Evolutionary conservation across 495 filamentous ascomycete genomes (phyloP), one percentile per base, ranked within the genome.

Genomic region (Penicillium lividum): DNA sequence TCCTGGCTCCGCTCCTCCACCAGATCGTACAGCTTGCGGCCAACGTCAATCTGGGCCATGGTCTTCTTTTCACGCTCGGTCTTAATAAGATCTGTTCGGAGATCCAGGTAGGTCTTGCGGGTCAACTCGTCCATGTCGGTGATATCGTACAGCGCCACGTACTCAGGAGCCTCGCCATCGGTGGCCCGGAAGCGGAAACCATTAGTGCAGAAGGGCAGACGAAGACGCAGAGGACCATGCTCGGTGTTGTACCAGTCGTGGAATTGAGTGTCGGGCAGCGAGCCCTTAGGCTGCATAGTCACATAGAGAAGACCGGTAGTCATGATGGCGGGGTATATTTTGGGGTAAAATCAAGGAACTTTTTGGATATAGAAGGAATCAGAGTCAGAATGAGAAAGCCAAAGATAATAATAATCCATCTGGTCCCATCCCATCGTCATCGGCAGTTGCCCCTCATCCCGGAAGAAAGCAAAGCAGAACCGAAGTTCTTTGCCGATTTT

Each of bases 211-310:
- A 90, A 90, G 42, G 88, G 85, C 9, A 92, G 71, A 45, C 88
- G 86, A 16, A 92, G 80, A 30, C 90, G 84, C 42, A 85, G 81
- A 34, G 90, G 90, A 53, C 90, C 90, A 72, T 94, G 90, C 72
- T 94, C 90, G 69, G 88, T 90, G 76, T 93, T 90, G 76, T 94
- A 94, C 90, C 90, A 94, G 68, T 93, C 89, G 72, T 92, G 88
- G 76, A 93, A 92, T 66, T 89, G 85, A 56, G 83, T 77, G 45
- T 78, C 66, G n/a, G 84, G 80, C 52, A 91, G 79, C 30, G 79
- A 80, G 59, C 77, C 76, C 60, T 78, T 76, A 61, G 88, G 88
- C 67, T 90, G 84, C 88, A 91, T 91, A 27, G 88, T 90, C 67
- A 91, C 89, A 65, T 86, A 90, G 64, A 92, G 84, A 61, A 89